Conservation (phyloP, 208 protist genomes). For the Phytomonas sp. region DNA sequence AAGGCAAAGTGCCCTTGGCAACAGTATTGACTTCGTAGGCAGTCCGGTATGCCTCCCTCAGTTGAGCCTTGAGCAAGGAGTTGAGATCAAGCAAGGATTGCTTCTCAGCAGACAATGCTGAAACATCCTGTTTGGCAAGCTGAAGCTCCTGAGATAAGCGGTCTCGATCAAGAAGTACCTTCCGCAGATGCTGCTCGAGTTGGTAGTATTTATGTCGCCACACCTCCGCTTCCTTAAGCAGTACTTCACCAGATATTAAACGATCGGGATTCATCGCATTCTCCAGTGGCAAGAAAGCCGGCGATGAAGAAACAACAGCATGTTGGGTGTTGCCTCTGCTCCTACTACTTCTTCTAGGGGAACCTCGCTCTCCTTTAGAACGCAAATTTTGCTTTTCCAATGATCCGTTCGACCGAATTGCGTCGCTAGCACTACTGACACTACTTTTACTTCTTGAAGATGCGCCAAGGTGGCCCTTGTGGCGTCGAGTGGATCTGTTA, state of each 20-base stretch:
- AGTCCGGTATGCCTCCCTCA: conserved; percentile 67
- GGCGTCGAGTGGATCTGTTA: not conserved
- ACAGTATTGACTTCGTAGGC: not conserved
- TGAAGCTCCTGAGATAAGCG: conserved; percentile 35
- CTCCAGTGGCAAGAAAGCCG: conserved; percentile 2
- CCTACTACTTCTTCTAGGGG: not conserved
- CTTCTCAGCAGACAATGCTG: conserved; percentile 50
- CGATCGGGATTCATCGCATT: not conserved
- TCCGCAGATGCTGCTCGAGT: conserved; percentile 63
- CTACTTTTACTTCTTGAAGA: conserved; percentile 9
- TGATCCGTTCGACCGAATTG: not conserved
- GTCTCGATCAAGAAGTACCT: conserved; percentile 63
- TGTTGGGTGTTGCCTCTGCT: not conserved
- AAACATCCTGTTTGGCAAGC: conserved; percentile 33
- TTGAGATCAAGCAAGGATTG: conserved; percentile 79
- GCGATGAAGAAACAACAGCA: conserved; percentile 13
- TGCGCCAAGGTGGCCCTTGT: not conserved
- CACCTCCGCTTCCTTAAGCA: conserved; percentile 62
- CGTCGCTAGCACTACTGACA: conserved; percentile 3
- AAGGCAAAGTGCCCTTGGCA: not conserved
- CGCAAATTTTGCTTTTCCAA: not conserved
- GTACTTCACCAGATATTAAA: not conserved
- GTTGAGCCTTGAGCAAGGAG: conserved; percentile 76
- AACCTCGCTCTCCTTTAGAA: not conserved
- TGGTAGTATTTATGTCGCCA: conserved; percentile 67